Base-by-base conservation (phyloP, 2,329 filamentous ascomycete genomes). In the Arthrocladium fulminans region DNA sequence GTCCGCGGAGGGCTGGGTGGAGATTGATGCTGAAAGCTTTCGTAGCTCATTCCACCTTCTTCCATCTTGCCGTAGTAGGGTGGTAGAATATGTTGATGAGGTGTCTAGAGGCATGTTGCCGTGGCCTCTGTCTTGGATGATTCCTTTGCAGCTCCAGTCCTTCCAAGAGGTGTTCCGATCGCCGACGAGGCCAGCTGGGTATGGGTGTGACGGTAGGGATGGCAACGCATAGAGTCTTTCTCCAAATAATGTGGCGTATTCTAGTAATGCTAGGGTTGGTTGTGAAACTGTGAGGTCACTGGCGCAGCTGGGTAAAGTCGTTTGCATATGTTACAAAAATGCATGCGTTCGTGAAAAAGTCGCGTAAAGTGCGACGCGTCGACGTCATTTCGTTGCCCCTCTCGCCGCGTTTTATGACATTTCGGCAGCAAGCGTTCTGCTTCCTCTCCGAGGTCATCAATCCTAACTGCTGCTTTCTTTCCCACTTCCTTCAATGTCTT, bases 41-140 rank as follows among this genome's bases (percentile, higher is more conserved):
- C 92, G 88, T 32, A 98, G 79, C 67, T 98, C 92, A 71, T 98
- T 97, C 92, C 92, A 98, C 59, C 92, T 82, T 52, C 92, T 83
- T 52, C 86, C 85, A 63, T 85, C 90, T 56, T 87, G 81, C 62
- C 85, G 84, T 54, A 89, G 76, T 47, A 92, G 84, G 53, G 88
- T 88, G 53, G 96, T 80, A 43, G 81, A 81, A 74, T 96, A 97
- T 53, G 86, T 88, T 45, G 86, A 88, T 10, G 87, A 90, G 6
- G 88, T 95, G 69, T 96, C 90, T 65, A 97, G 86, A 50, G 90
- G 89, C 90, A 96, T 96, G 58, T 55, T 68, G 53, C n/a, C n/a
- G n/a, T n/a, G n/a, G n/a, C n/a, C n/a, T n/a, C n/a, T 30, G 25
- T 49, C 49, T 42, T n/a, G n/a, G n/a, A n/a, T n/a, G n/a, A n/a